A percentile compares a stretch with the other conserved stretches of the same genome.
These are phyloP conservation scores for Musa schizocarpa DNA, from an alignment of 176 grass and related monocot species.

Conservation along the genomic window DNA sequence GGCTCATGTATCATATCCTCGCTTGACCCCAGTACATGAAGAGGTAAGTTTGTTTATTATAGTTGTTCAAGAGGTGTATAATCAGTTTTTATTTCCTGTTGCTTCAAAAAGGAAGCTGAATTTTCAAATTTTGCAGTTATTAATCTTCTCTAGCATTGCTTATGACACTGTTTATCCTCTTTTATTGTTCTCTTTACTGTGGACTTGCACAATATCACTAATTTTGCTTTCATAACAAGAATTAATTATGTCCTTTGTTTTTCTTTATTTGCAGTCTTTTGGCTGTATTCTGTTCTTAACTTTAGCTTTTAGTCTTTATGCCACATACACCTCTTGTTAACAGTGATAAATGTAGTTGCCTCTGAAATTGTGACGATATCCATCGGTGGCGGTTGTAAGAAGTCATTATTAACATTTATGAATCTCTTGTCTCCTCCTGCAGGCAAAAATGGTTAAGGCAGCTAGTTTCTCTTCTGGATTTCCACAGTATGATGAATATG, in stretches of 20 bases:
- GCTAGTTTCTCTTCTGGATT: slow-evolving; percentile 67
- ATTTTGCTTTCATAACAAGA: too few relatives aligned
- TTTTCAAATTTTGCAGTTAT: not conserved
- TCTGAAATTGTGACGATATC: too few relatives aligned
- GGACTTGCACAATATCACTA: too few relatives aligned
- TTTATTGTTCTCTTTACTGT: not conserved
- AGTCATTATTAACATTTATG: not conserved
- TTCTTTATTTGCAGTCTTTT: too few relatives aligned
- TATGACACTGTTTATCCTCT: not conserved
- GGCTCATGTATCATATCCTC: slow-evolving; percentile 58
- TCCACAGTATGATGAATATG: slow-evolving; percentile 43
- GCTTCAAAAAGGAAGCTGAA: not conserved
- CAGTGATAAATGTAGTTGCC: too few relatives aligned
- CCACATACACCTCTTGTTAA: too few relatives aligned
- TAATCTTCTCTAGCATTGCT: too few relatives aligned
- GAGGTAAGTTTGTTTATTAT: slow-evolving; percentile 36
- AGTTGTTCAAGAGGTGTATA: not conserved
- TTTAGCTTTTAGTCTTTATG: too few relatives aligned
- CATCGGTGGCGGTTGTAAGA: not conserved
- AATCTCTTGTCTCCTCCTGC: slow-evolving; percentile 17
- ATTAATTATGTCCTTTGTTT: too few relatives aligned
- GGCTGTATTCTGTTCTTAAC: too few relatives aligned
- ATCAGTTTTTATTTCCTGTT: not conserved
- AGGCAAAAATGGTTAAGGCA: slow-evolving; percentile 78
- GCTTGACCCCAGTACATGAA: slow-evolving; percentile 86